Base-by-base conservation (phyloP, 2,329 filamentous ascomycete species). In the Hypoxylon sp. region DNA sequence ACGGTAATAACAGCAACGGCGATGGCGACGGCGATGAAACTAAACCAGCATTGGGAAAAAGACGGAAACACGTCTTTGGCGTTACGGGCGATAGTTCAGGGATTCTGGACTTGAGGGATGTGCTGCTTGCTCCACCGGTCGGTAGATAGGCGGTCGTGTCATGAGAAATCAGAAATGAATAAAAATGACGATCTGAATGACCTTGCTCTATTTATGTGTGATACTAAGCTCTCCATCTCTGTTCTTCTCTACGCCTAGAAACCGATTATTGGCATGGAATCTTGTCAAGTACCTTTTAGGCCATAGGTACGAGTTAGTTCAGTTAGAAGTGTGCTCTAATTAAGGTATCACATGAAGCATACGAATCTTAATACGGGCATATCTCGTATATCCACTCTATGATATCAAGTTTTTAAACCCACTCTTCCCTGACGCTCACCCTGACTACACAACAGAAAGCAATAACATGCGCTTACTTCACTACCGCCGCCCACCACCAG, bases 41-140 rank as follows among this genome's bases (percentile, higher is more conserved):
- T 32, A 59, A 60, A 62, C 62, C 58, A 66, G 74, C 73, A 74
- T 74, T 74, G 66, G 72, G 68, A 67, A 63, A 63, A 65, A 66
- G 46, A 56, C 57, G 50, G 32, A 62, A 47, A 62, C 31, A 57
- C 53, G 65, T 67, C 63, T 59, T 64, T 48, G 70, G 70, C 70
- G 70, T 72, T 72, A 64, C 32, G 66, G 66, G 63, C 65, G 59
- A 64, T 31, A 55, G 63, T 55, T 69, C 56, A 60, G 60, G 52
- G 65, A 56, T 65, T 68, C 48, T 65, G 65, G 13, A 53, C 56
- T 66, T 46, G 53, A 61, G 52, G 17, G 37, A 51, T 57, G 59
- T 50, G 52, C 42, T 67, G 44, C 42, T 67, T 56, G 21, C 56
- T 62, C 61, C 58, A 37, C 61, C 42, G 52, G 52, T 66, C 57